phyloP scores from a whole-genome alignment of 2,329 filamentous ascomycete genomes.

The Epichloe elymi region DNA sequence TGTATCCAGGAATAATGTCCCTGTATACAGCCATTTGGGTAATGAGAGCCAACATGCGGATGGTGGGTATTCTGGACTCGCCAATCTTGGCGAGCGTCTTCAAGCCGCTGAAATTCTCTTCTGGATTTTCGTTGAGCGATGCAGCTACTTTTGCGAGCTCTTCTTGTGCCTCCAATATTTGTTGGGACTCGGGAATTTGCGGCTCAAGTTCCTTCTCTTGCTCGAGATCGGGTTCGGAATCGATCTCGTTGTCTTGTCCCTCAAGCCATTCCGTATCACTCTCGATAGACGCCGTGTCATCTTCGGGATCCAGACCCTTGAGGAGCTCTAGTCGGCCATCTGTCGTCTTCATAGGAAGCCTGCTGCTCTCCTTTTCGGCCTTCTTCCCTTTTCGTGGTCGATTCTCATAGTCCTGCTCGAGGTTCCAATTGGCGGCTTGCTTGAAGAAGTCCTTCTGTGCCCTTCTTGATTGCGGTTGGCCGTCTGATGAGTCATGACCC shows the following conservation, averaged over 20 bases:
- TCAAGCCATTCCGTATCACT: constrained; percentile 53
- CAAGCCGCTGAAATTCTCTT: constrained; percentile 73
- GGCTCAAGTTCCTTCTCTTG: constrained; percentile 34
- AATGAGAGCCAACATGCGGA: constrained; percentile 75
- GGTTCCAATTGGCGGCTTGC: constrained; percentile 70
- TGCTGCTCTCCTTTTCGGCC: constrained; percentile 54
- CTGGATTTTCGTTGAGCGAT: constrained; percentile 78
- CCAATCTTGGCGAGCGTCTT: constrained; percentile 65
- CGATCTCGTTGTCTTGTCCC: constrained; percentile 40
- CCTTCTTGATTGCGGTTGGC: constrained; percentile 27
- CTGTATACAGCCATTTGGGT: constrained; percentile 88
- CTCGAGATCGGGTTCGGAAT: constrained; percentile 34
- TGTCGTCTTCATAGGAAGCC: constrained; percentile 74
- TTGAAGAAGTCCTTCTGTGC: constrained; percentile 56
- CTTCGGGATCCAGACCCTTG: constrained; percentile 40
- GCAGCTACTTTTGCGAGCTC: constrained; percentile 75
- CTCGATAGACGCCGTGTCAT: constrained; percentile 44
- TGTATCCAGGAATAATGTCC: constrained; percentile 90
- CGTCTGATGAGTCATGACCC: constrained; percentile 36
- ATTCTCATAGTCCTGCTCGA: constrained; percentile 84
- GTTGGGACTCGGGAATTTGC: constrained; percentile 59
- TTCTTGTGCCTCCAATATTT: constrained; percentile 80
- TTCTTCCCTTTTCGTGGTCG: constrained; percentile 69
- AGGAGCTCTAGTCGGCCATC: constrained; percentile 59
- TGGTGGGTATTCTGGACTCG: constrained; percentile 52